A percentile compares a stretch with the other conserved stretches of the same genome.
Evolutionary conservation across 345 rosid species (phyloP).

Genomic region (Citrus hindsii): DNA sequence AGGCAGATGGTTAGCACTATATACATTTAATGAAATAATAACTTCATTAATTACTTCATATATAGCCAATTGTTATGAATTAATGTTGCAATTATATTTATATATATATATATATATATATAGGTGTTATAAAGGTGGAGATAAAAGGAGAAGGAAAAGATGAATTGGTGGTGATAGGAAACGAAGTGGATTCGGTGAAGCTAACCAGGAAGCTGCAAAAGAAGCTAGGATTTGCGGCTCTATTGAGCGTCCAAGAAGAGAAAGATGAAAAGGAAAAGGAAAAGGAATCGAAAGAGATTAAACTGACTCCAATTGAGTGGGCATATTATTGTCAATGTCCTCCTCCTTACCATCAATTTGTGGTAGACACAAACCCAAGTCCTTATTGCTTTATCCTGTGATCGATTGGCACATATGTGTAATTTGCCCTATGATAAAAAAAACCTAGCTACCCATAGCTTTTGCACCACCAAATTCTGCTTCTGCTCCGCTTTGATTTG

Average conservation of each 20-base stretch:
- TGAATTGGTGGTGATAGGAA: not conserved
- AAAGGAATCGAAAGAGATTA: not conserved
- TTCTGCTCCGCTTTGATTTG: not conserved
- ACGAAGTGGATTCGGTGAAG: slow-evolving; percentile 9
- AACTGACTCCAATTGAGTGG: not conserved
- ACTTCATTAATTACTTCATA: too few species aligned
- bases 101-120: too few species aligned
- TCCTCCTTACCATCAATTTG: not conserved
- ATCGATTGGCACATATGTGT: not conserved
- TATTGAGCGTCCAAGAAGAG: slow-evolving; percentile 10
- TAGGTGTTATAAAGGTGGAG: slow-evolving; percentile 1
- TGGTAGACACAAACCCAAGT: not conserved
- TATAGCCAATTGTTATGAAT: not conserved
- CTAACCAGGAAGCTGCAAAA: not conserved
- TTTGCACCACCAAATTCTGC: not conserved
- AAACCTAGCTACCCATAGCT: not conserved
- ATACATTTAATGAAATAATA: not conserved
- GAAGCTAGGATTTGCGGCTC: not conserved
- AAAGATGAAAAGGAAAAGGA: not conserved
- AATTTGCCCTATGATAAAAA: not conserved
- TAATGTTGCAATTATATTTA: not conserved
- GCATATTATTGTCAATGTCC: not conserved
- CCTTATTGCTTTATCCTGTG: not conserved
- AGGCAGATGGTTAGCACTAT: not conserved
- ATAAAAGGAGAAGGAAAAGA: slow-evolving; percentile 2